These are phyloP conservation scores for Mycena pura DNA, from an alignment of 768 basidiomycete genomes.

Conservation along the genomic window DNA sequence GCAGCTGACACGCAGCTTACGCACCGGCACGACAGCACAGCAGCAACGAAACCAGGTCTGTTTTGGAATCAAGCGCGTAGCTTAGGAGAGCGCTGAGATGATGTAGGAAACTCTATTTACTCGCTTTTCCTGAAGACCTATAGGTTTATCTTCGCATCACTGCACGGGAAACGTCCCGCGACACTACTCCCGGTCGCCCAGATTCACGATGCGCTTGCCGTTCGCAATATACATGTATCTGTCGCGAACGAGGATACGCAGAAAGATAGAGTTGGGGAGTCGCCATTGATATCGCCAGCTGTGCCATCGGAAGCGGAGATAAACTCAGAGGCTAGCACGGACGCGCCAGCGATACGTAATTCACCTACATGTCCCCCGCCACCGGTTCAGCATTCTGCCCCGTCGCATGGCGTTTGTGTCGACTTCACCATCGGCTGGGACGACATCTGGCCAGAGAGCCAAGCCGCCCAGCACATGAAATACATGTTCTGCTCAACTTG, in stretches of 20 bases:
- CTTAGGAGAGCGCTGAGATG: neutral
- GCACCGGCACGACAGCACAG: neutral
- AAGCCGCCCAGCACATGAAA: neutral
- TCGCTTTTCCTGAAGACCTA: slow-evolving; percentile 1
- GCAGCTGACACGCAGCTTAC: no score
- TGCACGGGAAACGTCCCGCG: neutral
- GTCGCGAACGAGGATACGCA: neutral
- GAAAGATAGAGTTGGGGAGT: neutral
- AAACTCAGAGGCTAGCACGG: neutral
- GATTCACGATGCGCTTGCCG: neutral
- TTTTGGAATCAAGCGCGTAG: neutral
- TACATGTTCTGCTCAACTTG: slow-evolving; percentile 14
- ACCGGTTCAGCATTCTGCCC: neutral
- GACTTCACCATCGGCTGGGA: slow-evolving; percentile 24
- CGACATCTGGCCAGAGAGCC: slow-evolving; percentile 20
- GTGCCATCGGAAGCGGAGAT: neutral
- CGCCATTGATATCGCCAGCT: neutral
- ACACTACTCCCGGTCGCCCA: slow-evolving; percentile 3
- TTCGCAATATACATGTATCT: neutral
- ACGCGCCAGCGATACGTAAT: neutral
- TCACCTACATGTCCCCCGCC: neutral
- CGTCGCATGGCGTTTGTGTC: neutral
- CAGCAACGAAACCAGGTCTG: slow-evolving; percentile 10
- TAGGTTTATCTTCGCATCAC: slow-evolving; percentile 4
- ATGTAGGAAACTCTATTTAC: neutral